Evolutionary conservation across 345 rosid genomes (phyloP).

Genomic region (Syzygium grande): DNA sequence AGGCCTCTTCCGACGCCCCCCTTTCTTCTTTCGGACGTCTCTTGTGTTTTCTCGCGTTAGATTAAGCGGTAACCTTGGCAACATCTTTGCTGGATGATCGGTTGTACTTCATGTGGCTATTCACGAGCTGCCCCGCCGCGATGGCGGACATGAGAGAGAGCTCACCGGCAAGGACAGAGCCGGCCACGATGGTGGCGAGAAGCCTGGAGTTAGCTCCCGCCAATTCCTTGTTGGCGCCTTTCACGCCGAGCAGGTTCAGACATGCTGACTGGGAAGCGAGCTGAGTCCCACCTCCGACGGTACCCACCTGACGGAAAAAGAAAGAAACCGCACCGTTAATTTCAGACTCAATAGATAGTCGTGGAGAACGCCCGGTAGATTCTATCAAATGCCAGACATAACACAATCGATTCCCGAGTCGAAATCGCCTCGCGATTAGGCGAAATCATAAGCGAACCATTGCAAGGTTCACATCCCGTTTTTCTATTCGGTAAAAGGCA

Average conservation of each 20-base stretch:
- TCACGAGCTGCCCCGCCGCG: slow-evolving; percentile 65
- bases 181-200: slow-evolving; percentile 53
- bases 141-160: slow-evolving; percentile 69
- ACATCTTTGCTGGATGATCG: slow-evolving; percentile 55
- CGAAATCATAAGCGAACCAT: background rate
- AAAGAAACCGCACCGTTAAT: background rate
- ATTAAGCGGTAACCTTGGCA: slow-evolving; percentile 9
- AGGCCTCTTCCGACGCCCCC: background rate
- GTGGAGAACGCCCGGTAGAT: background rate
- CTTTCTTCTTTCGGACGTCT: background rate
- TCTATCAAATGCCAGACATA: background rate
- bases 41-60: background rate
- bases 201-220: slow-evolving; percentile 51
- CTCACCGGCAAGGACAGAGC: slow-evolving; percentile 64
- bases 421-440: background rate
- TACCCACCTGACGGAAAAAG: slow-evolving; percentile 41
- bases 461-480: background rate
- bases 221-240: slow-evolving; percentile 48
- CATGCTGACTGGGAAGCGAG: slow-evolving; percentile 78
- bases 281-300: slow-evolving; percentile 75
- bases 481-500: background rate
- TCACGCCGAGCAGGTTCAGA: slow-evolving; percentile 57
- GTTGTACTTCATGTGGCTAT: slow-evolving; percentile 70
- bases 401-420: background rate
- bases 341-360: background rate